These are phyloP conservation scores for Willaertia magna DNA, from an alignment of 208 protist species.

Conservation along the genomic window DNA sequence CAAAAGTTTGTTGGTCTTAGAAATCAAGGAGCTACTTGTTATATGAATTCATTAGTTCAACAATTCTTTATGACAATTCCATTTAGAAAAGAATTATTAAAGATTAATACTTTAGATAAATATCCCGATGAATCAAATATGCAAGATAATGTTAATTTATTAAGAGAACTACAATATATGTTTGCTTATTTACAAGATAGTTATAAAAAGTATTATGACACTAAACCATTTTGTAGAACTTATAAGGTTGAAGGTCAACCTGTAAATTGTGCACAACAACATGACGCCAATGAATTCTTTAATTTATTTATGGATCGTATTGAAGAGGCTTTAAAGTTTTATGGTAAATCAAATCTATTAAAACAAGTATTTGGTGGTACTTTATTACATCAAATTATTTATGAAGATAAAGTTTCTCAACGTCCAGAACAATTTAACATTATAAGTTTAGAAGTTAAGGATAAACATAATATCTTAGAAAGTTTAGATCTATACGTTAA, in stretches of 20 bases:
- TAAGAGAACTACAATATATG: constrained; percentile 37
- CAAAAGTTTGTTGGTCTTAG: background rate
- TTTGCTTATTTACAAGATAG: constrained; percentile 45
- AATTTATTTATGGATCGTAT: constrained; percentile 51
- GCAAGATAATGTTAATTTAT: background rate
- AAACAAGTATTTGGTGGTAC: constrained; percentile 38
- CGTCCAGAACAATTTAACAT: constrained; percentile 45
- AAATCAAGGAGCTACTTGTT: constrained; percentile 5
- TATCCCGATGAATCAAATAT: no score
- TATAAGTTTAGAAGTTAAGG: constrained; percentile 50
- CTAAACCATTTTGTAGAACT: constrained; percentile 27
- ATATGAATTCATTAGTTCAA: constrained; percentile 26
- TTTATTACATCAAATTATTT: constrained; percentile 38
- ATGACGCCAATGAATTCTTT: constrained; percentile 64
- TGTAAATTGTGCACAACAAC: constrained; percentile 21
- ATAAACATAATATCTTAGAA: constrained; percentile 48
- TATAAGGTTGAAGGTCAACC: constrained; percentile 21
- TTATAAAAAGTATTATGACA: constrained; percentile 38
- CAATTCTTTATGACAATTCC: constrained; percentile 49
- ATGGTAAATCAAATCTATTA: constrained; percentile 16
- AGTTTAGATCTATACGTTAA: constrained; percentile 44
- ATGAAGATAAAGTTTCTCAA: constrained; percentile 17
- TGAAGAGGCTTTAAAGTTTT: constrained; percentile 36
- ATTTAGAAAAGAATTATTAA: constrained; percentile 32
- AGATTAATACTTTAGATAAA: background rate